Percentiles rank a stretch among this genome's conserved stretches.
Evolutionary conservation across 139 green algal genomes (phyloP).

Genomic region (Microglena sp.): DNA sequence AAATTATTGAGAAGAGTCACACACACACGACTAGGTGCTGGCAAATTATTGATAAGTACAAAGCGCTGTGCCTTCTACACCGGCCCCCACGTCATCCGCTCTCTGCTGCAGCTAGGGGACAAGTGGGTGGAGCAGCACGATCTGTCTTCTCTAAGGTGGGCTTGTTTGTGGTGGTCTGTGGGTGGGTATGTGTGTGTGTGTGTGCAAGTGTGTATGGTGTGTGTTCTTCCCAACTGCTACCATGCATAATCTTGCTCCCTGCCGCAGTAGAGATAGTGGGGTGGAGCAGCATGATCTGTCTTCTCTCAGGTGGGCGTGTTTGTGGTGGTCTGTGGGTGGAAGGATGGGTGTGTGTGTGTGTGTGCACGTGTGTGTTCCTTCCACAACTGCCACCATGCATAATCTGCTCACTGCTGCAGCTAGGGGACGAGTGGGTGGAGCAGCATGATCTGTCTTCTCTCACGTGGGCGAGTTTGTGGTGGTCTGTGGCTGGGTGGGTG

Average conservation of each 20-base stretch:
- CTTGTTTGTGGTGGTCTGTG: conserved; percentile 63
- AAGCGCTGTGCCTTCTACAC: conserved; percentile 80
- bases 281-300: no score
- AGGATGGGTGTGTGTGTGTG: no score
- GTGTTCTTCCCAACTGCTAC: no score
- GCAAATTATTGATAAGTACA: conserved; percentile 86
- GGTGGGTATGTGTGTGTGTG: no score
- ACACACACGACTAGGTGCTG: conserved; percentile 78
- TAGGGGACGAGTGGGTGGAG: conserved; percentile 58
- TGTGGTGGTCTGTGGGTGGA: no score
- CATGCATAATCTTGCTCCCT: no score
- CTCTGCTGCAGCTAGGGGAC: conserved; percentile 77
- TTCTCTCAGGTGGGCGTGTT: no score
- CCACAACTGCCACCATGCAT: conserved; percentile 92
- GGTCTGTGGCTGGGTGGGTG: no score
- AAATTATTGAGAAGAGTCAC: no score
- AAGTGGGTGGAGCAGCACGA: conserved; percentile 37
- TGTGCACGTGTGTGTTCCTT: no score
- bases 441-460: conserved; percentile 41
- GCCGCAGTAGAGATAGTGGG: no score
- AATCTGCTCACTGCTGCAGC: conserved; percentile 77
- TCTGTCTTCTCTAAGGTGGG: conserved; percentile 53
- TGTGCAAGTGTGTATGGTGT: no score
- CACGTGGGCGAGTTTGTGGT: conserved; percentile 62
- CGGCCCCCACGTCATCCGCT: conserved; percentile 81